Conservation (phyloP, 768 basidiomycete species). For the Albatrellus ellisii region DNA sequence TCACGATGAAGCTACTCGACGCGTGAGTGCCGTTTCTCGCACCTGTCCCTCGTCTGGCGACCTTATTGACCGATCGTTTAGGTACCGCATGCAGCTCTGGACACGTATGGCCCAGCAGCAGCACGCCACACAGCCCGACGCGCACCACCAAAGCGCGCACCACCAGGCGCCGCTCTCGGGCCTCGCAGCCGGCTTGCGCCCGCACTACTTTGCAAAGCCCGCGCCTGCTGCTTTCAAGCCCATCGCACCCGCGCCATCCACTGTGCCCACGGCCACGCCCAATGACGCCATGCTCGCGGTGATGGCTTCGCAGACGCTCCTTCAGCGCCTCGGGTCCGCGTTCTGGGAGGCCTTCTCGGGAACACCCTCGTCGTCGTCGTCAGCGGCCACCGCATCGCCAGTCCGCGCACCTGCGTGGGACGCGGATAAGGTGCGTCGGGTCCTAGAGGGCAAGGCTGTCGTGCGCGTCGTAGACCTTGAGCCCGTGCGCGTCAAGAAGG, state of each 20-base stretch:
- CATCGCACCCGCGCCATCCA: constrained; percentile 27
- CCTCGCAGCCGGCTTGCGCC: constrained; percentile 22
- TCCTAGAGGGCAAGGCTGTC: constrained; percentile 76
- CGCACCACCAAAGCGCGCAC: constrained; percentile 28
- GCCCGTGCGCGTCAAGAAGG: constrained; percentile 9
- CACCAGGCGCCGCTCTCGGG: constrained; percentile 15
- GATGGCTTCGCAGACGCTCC: constrained; percentile 68
- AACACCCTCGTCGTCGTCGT: constrained; percentile 10
- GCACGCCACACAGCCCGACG: constrained; percentile 27
- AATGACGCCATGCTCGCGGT: constrained; percentile 49
- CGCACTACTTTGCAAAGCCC: constrained; percentile 25
- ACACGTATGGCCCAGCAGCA: constrained; percentile 64
- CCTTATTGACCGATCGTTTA: constrained; percentile 14
- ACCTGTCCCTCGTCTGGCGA: constrained; percentile 4
- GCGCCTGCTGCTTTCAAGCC: constrained; percentile 2
- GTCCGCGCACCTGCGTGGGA: constrained; percentile 26
- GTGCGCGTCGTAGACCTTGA: constrained; percentile 72
- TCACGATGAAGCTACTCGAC: constrained; percentile 81
- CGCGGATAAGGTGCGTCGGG: constrained; percentile 67
- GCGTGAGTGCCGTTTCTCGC: constrained; percentile 32
- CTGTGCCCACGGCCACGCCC: constrained; percentile 24
- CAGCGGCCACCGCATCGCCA: constrained; percentile 14
- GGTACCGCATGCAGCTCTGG: constrained; percentile 88
- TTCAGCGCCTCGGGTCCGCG: constrained; percentile 55
- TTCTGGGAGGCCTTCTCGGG: constrained; percentile 90